Evolutionary conservation across 306 rosid species (phyloP), one percentile per base, ranked within the genome.

Genomic region (Trifolium pratense): DNA sequence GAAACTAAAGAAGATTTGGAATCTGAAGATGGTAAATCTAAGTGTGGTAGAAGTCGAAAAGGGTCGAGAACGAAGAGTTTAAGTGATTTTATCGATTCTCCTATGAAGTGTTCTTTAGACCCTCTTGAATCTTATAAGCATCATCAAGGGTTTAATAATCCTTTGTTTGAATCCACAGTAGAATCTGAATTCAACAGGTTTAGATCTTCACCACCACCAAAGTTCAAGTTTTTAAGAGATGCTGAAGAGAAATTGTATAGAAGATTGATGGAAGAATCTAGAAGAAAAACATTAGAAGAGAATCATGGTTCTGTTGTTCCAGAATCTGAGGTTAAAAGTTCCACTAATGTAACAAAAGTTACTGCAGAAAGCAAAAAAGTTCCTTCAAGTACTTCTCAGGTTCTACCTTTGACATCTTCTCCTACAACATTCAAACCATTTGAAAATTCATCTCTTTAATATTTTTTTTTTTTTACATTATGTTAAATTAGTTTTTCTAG

Each of bases 1-100:
- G 98, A 93, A 78, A 88, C 91, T 0, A 86, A 78, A 73, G 98
- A 93, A 64, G 98, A 93, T 82, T 84, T 93, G 88, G 98, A 91
- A 10, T 86, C 94, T 63, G 94, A 87, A 51, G 97, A 89, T 77
- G 88, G 82, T n/a, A 90, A 78, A 79, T 89, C 92, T 1, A 86
- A 79, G 36, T 75, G 85, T 3, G 84, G 77, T 2, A 82, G 88
- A 23, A 89, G 89, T 69, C 81, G 89, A 74, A 89, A 80, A 51
- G 91, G 93, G 9, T 89, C 96, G 1, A 86, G 96, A 79, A 79
- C 87, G 6, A 79, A 86, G 73, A 92, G 98, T 56, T 74, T 90
- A 72, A 86, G 93, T 74, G 98, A 90, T 74, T 16, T 88, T 7
- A 52, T 88, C 43, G 79, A 91, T 43, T 88, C 92, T 29, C 83